These are phyloP conservation scores for Suillus sp. DNA, from an alignment of 768 basidiomycete species.

Conservation along the genomic window DNA sequence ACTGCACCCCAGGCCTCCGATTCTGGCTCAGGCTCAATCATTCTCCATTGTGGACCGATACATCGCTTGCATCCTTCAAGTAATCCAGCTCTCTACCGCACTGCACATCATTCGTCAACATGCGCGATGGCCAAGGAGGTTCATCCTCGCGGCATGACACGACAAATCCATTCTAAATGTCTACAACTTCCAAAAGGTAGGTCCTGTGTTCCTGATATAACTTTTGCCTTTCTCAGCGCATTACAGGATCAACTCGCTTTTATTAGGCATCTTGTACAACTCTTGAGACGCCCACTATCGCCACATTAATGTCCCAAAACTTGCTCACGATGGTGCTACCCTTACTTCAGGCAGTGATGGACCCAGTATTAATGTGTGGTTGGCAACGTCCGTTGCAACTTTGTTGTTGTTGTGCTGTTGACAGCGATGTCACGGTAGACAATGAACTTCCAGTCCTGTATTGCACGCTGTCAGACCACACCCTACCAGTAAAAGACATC, in stretches of 20 bases:
- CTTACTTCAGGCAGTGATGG: constrained; percentile 89
- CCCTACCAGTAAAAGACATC: constrained; percentile 84
- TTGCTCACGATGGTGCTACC: constrained; percentile 81
- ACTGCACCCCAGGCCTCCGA: too few species aligned
- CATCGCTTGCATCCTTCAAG: too few species aligned
- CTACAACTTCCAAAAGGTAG: constrained; percentile 83
- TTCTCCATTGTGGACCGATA: too few species aligned
- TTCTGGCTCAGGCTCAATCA: too few species aligned
- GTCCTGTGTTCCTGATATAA: constrained; percentile 16
- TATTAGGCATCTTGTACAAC: constrained; percentile 92
- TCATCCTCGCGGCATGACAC: too few species aligned
- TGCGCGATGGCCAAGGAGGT: too few species aligned
- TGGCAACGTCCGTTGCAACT: constrained; percentile 66
- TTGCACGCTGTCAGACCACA: constrained; percentile 86
- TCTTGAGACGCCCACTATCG: constrained; percentile 98
- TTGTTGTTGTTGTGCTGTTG: constrained; percentile 13
- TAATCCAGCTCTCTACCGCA: too few species aligned
- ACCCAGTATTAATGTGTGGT: constrained; percentile 87
- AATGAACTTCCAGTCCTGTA: constrained; percentile 76
- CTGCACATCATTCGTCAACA: too few species aligned
- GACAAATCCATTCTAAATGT: too few species aligned
- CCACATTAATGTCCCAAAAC: constrained; percentile 76
- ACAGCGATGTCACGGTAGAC: constrained; percentile 52
- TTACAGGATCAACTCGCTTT: constrained; percentile 83
- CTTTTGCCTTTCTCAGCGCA: background rate